phyloP scores from a whole-genome alignment of 768 basidiomycete genomes.

The Melanogaster broomeanus region DNA sequence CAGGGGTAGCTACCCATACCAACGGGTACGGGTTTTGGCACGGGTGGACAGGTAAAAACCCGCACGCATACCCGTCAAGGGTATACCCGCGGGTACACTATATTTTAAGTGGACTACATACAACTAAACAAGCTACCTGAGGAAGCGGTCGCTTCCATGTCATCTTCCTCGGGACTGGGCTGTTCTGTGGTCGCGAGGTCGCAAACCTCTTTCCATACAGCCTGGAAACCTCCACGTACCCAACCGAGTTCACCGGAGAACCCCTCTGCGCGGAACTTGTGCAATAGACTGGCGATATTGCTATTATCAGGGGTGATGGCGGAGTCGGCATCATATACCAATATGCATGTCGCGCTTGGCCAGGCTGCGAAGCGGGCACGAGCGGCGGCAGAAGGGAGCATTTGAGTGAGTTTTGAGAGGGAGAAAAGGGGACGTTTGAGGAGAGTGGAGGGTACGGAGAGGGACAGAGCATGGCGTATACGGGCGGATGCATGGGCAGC shows the following conservation, averaged over 20 bases:
- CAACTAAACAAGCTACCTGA: conserved; percentile 38
- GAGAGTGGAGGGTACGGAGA: no score
- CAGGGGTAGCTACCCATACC: no score
- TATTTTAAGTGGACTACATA: no score
- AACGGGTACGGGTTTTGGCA: no score
- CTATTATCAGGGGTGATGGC: conserved; percentile 55
- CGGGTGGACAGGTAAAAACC: no score
- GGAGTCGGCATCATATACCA: conserved; percentile 89
- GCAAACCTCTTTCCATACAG: conserved; percentile 55
- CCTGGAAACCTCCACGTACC: conserved; percentile 82
- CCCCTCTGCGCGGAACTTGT: conserved; percentile 68
- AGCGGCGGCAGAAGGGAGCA: conserved; percentile 68
- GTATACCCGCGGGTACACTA: no score
- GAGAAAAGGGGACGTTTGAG: conserved; percentile 87
- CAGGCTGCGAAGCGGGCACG: conserved; percentile 63
- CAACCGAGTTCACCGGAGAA: conserved; percentile 68
- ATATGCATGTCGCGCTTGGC: conserved; percentile 57
- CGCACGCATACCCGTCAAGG: no score
- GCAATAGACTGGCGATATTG: conserved; percentile 71
- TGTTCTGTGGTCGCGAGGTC: conserved; percentile 54
- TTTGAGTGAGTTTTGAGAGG: conserved; percentile 70
- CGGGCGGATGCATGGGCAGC: conserved; percentile 69
- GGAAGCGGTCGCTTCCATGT: conserved; percentile 38
- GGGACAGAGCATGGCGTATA: conserved; percentile 69
- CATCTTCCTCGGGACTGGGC: conserved; percentile 51